phyloP scores from a whole-genome alignment of 2,329 filamentous ascomycete species.

The Colletotrichum sp. region DNA sequence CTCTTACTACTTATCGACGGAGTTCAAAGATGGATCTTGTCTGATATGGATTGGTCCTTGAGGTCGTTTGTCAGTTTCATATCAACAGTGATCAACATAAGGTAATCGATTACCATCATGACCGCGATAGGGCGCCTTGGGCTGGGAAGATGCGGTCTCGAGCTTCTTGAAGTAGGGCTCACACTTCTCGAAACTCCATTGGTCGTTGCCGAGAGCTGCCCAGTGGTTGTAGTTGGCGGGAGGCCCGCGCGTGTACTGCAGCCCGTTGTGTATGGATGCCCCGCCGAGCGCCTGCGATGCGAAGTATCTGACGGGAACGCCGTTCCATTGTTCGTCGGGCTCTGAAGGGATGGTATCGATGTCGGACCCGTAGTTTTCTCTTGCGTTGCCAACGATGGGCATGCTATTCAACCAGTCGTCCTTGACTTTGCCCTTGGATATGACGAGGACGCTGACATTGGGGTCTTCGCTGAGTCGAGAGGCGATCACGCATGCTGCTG shows the following conservation, averaged over 20 bases:
- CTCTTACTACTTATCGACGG: constrained; percentile 22
- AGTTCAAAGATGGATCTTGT: constrained; percentile 6
- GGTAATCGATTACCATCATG: constrained; percentile 23
- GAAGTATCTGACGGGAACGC: constrained; percentile 23
- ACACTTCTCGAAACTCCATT: constrained; percentile 38
- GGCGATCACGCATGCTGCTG: constrained; percentile 52
- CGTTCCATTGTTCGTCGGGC: constrained; percentile 26
- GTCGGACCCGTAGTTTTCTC: constrained; percentile 24
- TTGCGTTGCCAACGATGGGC: constrained; percentile 34
- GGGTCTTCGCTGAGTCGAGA: constrained; percentile 46
- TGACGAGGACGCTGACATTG: constrained; percentile 39
- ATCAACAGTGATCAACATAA: accelerated
- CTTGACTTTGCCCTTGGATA: constrained; percentile 37
- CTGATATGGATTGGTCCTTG: constrained; percentile 24
- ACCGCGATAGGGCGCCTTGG: constrained; percentile 24
- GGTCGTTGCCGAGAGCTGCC: constrained; percentile 31
- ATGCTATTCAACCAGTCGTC: constrained; percentile 33
- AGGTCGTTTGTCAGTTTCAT: accelerated
- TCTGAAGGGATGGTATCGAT: constrained; percentile 30
- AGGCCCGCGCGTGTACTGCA: constrained; percentile 33
- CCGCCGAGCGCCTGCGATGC: constrained; percentile 36
- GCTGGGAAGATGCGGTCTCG: constrained; percentile 27
- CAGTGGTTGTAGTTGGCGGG: constrained; percentile 34
- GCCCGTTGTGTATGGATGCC: constrained; percentile 34
- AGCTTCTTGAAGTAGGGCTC: constrained; percentile 35